Evolutionary conservation across 2,329 filamentous ascomycete genomes (phyloP).

Genomic region (Monosporascus ibericus): DNA sequence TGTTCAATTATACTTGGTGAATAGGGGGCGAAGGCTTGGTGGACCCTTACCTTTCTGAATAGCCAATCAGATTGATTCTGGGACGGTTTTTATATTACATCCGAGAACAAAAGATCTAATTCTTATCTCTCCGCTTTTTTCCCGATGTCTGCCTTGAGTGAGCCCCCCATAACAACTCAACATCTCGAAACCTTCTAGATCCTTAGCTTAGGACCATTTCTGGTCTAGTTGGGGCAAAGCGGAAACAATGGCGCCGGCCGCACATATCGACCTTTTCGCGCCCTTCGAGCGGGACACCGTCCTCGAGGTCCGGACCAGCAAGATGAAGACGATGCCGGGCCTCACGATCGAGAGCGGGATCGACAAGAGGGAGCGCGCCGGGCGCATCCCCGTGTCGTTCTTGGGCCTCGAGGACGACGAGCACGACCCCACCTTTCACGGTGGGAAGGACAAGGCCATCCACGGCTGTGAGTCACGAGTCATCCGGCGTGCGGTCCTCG

Average conservation of each 20-base stretch:
- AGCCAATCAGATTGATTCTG: no score
- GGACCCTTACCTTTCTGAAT: no score
- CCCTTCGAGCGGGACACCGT: constrained; percentile 43
- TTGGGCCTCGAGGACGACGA: constrained; percentile 54
- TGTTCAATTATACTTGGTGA: no score
- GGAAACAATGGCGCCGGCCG: constrained; percentile 16
- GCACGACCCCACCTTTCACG: constrained; percentile 56
- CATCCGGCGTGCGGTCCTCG: background rate
- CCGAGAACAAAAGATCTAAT: no score
- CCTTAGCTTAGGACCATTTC: no score
- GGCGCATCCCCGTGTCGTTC: constrained; percentile 38
- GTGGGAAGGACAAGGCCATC: constrained; percentile 58
- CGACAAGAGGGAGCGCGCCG: constrained; percentile 41
- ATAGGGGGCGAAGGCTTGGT: no score
- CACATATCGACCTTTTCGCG: constrained; percentile 31
- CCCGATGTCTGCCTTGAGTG: no score
- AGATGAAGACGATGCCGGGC: constrained; percentile 48
- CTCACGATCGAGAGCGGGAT: constrained; percentile 50
- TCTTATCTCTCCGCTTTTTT: no score
- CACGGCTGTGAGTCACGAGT: constrained; percentile 41
- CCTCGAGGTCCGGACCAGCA: constrained; percentile 50
- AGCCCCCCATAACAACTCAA: no score
- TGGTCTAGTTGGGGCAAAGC: background rate
- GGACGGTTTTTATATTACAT: no score
- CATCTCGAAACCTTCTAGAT: no score